A percentile compares a stretch with the other conserved stretches of the same genome.
These are phyloP conservation scores for Aspergillus haitiensis DNA, from an alignment of 495 filamentous ascomycete genomes.

Conservation along the genomic window DNA sequence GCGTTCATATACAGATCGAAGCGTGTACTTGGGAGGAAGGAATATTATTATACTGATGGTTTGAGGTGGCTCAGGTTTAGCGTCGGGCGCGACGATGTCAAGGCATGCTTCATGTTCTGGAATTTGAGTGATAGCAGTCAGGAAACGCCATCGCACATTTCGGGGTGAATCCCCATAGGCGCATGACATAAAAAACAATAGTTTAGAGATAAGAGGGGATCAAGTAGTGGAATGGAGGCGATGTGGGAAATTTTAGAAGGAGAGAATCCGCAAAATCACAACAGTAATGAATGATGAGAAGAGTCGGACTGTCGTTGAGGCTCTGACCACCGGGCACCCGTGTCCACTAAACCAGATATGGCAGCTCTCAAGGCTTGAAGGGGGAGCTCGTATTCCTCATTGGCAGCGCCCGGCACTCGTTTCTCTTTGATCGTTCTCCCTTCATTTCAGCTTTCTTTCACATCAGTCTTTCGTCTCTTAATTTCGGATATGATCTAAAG, in stretches of 20 bases:
- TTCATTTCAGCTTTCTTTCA: neutral
- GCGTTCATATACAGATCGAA: neutral
- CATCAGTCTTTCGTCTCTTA: too few species aligned
- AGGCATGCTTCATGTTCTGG: conserved; percentile 30
- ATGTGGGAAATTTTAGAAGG: conserved; percentile 12
- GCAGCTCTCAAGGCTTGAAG: conserved; percentile 2
- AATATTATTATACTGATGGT: conserved; percentile 13
- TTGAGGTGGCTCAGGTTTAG: conserved; percentile 24
- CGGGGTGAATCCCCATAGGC: conserved; percentile 16
- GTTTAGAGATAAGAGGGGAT: neutral
- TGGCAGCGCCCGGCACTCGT: neutral
- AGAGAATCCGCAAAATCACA: conserved; percentile 16
- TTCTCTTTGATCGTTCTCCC: neutral
- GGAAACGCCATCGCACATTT: conserved; percentile 30
- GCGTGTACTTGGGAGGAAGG: neutral
- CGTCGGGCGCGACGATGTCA: conserved; percentile 29
- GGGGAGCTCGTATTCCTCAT: conserved; percentile 1
- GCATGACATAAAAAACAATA: conserved; percentile 18
- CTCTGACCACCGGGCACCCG: conserved; percentile 17
- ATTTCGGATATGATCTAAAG: too few species aligned
- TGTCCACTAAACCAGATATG: conserved; percentile 21
- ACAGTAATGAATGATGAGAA: conserved; percentile 1
- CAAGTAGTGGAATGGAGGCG: neutral
- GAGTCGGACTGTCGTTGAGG: conserved; percentile 18
- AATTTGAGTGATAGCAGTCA: conserved; percentile 26